These are phyloP conservation scores for Tilletia indica DNA, from an alignment of 1,284 basidiomycete species.

Conservation along the genomic window DNA sequence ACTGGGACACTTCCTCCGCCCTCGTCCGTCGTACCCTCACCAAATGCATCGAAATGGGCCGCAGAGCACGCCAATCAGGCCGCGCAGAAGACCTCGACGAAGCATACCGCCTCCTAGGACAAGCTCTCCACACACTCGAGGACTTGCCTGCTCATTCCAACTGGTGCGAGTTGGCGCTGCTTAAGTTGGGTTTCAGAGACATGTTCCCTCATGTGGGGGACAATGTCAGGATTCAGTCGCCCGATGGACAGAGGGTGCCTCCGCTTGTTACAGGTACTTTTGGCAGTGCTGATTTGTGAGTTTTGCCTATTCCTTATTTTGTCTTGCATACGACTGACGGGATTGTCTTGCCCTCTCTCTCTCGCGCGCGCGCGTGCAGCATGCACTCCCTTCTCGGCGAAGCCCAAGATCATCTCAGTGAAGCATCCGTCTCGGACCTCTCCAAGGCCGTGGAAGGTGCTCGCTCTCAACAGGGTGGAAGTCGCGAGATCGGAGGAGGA, in stretches of 20 bases:
- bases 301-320: too few relatives aligned
- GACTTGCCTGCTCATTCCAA: too few relatives aligned
- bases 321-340: too few relatives aligned
- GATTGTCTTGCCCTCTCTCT: constrained; percentile 58
- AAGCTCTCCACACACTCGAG: constrained; percentile 69
- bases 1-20: constrained; percentile 84
- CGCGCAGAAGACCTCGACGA: constrained; percentile 72
- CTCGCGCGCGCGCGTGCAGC: neutral
- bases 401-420: constrained; percentile 62
- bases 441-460: constrained; percentile 72
- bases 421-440: constrained; percentile 83
- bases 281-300: too few relatives aligned
- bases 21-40: constrained; percentile 77
- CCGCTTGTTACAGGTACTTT: too few relatives aligned
- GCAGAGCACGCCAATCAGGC: constrained; percentile 62
- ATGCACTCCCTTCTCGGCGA: constrained; percentile 59
- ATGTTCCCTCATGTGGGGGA: too few relatives aligned
- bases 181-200: too few relatives aligned
- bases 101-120: constrained; percentile 50
- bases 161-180: too few relatives aligned
- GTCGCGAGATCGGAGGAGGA: constrained; percentile 41
- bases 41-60: constrained; percentile 66
- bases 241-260: too few relatives aligned
- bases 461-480: constrained; percentile 24
- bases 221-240: too few relatives aligned